Evolutionary conservation across 768 basidiomycete genomes (phyloP), one percentile per base, ranked within the genome.

Genomic region (Basidioascus undulatus): DNA sequence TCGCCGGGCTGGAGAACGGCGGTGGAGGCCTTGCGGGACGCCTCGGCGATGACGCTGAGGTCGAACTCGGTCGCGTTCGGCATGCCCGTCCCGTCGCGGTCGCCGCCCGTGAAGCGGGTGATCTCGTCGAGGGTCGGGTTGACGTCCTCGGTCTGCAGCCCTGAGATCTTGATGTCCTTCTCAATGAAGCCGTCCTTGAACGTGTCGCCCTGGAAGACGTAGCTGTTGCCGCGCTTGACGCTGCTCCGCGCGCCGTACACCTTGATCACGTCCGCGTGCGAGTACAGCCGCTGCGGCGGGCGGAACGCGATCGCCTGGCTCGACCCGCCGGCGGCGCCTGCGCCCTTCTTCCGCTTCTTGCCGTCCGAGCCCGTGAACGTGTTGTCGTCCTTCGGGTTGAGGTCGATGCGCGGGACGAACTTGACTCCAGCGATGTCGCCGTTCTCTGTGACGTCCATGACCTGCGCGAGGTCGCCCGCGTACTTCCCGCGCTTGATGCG

Each of bases 51-150:
- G 38, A 80, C 70, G 12, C 78, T 78, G 33, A 94, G 63, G 55
- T 96, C 83, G 35, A 92, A 73, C 16, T 39, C 40, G 16, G 21
- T 41, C 16, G 24, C 44, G 19, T 39, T 32, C 10, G 27, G 6
- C 3, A 13, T 23, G 4, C 30, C 36, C 30, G 41, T 45, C 33
- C 72, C 71, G 33, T 81, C 78, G 21, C 26, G 44, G 51, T 74
- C 72, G 27, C 72, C 70, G 32, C 48, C 48, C 6, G 74, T 71
- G 60, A 96, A 98, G 43, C 73, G 72, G 0, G 84, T 82, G 56
- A 98, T 84, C 58, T 98, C 92, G 53, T 96, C 92, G 43, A 98
- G 64, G 5, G 84, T 92, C 1, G 92, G 92, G 46, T 83, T 79
- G 28, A 98, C 77, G 51, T 86, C 76, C 47, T 98, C 92, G 39